Conservation (phyloP, 306 rosid genomes). For the Crotalaria pallida region DNA sequence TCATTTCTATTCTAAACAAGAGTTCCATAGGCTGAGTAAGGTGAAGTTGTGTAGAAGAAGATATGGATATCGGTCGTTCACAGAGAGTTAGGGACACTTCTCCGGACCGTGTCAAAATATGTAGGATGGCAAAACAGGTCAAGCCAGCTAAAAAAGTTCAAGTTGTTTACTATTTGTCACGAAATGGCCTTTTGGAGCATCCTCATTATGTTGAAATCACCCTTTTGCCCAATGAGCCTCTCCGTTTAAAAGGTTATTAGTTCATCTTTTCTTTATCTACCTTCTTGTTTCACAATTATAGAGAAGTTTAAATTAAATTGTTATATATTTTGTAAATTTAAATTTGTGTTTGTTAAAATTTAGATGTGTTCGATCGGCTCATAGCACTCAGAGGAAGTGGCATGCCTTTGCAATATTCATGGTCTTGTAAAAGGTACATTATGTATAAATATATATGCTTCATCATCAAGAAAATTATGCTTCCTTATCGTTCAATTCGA, state of each 20-base stretch:
- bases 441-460: background rate
- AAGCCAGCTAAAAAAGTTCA: constrained; percentile 56
- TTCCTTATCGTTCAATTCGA: background rate
- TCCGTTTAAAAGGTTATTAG: constrained; percentile 62
- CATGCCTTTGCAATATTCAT: constrained; percentile 78
- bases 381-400: constrained; percentile 69
- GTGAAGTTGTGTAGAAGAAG: background rate
- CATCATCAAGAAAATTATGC: no score
- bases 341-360: background rate
- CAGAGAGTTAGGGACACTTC: constrained; percentile 46
- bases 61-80: constrained; percentile 21
- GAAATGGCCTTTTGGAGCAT: constrained; percentile 80
- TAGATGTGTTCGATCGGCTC: constrained; percentile 73
- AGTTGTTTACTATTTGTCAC: constrained; percentile 76
- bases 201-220: constrained; percentile 79
- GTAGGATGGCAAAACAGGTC: constrained; percentile 34
- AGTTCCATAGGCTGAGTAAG: background rate
- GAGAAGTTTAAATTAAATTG: background rate
- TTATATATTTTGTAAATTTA: background rate
- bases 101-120: constrained; percentile 59
- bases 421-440: constrained; percentile 84
- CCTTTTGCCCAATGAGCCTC: constrained; percentile 62
- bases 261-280: background rate
- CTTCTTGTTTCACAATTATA: no score
- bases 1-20: background rate